A percentile compares a stretch with the other conserved stretches of the same genome.
These are phyloP conservation scores for Astragalus membranaceus DNA, from an alignment of 306 rosid species.

Conservation along the genomic window DNA sequence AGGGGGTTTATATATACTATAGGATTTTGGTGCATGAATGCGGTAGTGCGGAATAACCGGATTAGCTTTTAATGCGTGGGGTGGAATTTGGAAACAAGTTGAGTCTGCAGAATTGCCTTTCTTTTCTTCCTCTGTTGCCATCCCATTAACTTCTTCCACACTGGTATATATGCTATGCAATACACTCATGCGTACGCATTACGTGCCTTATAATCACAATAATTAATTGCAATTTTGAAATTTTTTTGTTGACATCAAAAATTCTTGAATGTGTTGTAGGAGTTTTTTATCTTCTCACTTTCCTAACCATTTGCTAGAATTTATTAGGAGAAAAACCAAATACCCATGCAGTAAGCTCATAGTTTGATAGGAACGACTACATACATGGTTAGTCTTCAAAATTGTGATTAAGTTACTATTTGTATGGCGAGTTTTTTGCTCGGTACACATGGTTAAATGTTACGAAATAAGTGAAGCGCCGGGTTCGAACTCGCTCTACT, in stretches of 20 bases:
- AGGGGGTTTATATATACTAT: constrained; percentile 13
- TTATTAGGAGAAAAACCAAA: too few relatives aligned
- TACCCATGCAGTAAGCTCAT: too few relatives aligned
- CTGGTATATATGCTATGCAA: neutral
- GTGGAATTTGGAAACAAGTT: neutral
- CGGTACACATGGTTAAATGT: too few relatives aligned
- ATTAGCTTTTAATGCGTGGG: constrained; percentile 12
- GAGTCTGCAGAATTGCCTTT: neutral
- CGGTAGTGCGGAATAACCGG: constrained; percentile 30
- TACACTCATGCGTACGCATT: neutral
- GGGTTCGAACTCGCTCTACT: too few relatives aligned
- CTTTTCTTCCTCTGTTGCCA: neutral
- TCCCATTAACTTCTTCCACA: constrained; percentile 3
- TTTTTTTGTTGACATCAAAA: neutral
- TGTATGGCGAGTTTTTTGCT: too few relatives aligned
- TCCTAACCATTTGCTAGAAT: too few relatives aligned
- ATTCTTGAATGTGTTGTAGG: neutral
- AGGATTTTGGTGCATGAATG: neutral
- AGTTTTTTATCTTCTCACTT: too few relatives aligned
- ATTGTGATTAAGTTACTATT: too few relatives aligned
- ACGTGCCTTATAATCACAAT: neutral
- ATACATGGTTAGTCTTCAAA: too few relatives aligned
- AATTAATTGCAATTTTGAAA: neutral
- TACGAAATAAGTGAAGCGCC: too few relatives aligned
- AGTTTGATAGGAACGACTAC: too few relatives aligned